These are phyloP conservation scores for Lizonia empirigonia DNA, from an alignment of 2,329 filamentous ascomycete genomes.

Conservation along the genomic window DNA sequence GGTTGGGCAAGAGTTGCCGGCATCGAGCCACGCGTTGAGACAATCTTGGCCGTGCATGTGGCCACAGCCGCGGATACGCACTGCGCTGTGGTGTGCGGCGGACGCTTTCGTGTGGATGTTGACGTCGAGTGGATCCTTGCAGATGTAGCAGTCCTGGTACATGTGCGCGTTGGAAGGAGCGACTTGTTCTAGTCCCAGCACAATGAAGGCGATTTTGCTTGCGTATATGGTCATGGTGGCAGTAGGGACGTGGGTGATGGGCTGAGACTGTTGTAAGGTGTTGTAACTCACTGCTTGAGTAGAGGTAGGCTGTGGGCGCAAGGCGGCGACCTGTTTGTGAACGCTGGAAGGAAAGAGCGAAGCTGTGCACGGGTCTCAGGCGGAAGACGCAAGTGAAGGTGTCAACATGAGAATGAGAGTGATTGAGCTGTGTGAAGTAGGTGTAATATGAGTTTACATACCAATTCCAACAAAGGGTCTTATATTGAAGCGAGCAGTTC, in stretches of 20 bases:
- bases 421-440: neutral
- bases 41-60: constrained; percentile 29
- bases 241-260: neutral
- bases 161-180: constrained; percentile 12
- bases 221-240: constrained; percentile 21
- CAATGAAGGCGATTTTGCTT: constrained; percentile 19
- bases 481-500: neutral
- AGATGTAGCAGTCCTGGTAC: constrained; percentile 28
- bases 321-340: neutral
- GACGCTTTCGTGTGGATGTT: neutral
- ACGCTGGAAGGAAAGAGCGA: neutral
- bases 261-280: neutral
- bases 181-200: constrained; percentile 17
- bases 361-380: neutral
- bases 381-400: neutral
- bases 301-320: too few species aligned
- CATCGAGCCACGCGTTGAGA: constrained; percentile 25
- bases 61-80: constrained; percentile 24
- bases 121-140: constrained; percentile 18
- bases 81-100: constrained; percentile 16
- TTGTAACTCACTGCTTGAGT: too few species aligned
- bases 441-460: neutral
- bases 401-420: neutral
- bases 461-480: neutral
- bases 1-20: constrained; percentile 25